Evolutionary conservation across 2,329 filamentous ascomycete genomes (phyloP).

Genomic region (Alternaria metachromatica): DNA sequence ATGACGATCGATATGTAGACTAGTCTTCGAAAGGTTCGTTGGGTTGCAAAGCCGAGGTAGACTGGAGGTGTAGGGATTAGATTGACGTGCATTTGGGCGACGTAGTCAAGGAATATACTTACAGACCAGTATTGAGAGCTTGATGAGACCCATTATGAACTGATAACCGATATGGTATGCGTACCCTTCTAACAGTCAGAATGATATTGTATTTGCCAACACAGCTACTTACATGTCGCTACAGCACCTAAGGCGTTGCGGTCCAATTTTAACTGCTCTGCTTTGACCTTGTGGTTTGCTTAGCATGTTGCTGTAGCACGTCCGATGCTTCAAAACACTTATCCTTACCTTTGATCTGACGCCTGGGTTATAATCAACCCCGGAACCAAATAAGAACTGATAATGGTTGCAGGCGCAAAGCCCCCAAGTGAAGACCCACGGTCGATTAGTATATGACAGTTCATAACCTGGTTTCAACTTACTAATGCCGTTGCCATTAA

Average conservation of each 20-base stretch:
- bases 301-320: background rate
- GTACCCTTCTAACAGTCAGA: slow-evolving; percentile 16
- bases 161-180: slow-evolving; percentile 37
- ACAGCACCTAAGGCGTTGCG: slow-evolving; percentile 13
- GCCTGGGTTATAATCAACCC: slow-evolving; percentile 7
- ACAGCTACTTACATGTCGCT: slow-evolving; percentile 16
- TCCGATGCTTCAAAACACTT: background rate
- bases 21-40: slow-evolving; percentile 26
- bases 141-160: slow-evolving; percentile 29
- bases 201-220: background rate
- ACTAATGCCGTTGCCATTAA: slow-evolving; percentile 31
- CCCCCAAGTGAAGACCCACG: slow-evolving; percentile 35
- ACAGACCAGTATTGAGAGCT: slow-evolving; percentile 33
- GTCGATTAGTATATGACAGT: background rate
- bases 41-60: slow-evolving; percentile 34
- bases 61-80: background rate
- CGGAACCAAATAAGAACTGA: slow-evolving; percentile 34
- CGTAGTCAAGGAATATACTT: background rate
- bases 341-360: background rate
- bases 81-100: background rate
- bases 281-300: background rate
- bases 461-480: background rate
- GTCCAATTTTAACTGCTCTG: background rate
- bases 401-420: slow-evolving; percentile 37
- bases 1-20: slow-evolving; percentile 22